phyloP scores from a whole-genome alignment of 352 stramenopile species.

The Phytopythium ostracodes region DNA sequence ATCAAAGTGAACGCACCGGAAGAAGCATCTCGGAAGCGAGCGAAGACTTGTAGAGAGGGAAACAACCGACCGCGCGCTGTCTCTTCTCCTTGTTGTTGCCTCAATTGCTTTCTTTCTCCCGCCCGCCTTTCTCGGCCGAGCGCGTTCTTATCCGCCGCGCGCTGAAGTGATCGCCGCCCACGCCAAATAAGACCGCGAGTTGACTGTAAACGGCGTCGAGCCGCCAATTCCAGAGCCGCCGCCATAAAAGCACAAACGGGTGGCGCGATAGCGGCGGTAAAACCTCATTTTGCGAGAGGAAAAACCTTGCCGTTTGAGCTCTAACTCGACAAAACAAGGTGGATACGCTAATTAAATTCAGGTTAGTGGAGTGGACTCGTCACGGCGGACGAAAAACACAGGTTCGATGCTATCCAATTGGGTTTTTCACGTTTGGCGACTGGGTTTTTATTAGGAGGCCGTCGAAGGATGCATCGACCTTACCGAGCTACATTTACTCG shows the following conservation, averaged over 20 bases:
- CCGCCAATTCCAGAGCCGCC: not conserved
- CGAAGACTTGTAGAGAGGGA: not conserved
- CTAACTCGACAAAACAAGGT: not conserved
- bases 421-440: not conserved
- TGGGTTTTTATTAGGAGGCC: not conserved
- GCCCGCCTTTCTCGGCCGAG: not conserved
- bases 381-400: too few species aligned
- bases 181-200: not conserved
- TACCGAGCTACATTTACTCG: not conserved
- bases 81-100: not conserved
- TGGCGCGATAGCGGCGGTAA: not conserved
- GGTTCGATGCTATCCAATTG: too few species aligned
- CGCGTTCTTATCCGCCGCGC: not conserved
- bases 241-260: not conserved
- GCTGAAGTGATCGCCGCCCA: not conserved
- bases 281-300: not conserved
- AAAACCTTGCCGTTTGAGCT: not conserved
- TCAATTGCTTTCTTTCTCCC: too few species aligned
- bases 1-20: slow-evolving; percentile 19
- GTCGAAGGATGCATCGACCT: not conserved
- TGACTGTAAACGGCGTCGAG: not conserved
- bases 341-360: not conserved
- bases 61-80: not conserved
- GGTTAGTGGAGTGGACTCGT: not conserved
- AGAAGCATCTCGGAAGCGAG: slow-evolving; percentile 22